Evolutionary conservation across 1,284 basidiomycete species (phyloP), one percentile per base, ranked within the genome.

Genomic region (Malassezia slooffiae): DNA sequence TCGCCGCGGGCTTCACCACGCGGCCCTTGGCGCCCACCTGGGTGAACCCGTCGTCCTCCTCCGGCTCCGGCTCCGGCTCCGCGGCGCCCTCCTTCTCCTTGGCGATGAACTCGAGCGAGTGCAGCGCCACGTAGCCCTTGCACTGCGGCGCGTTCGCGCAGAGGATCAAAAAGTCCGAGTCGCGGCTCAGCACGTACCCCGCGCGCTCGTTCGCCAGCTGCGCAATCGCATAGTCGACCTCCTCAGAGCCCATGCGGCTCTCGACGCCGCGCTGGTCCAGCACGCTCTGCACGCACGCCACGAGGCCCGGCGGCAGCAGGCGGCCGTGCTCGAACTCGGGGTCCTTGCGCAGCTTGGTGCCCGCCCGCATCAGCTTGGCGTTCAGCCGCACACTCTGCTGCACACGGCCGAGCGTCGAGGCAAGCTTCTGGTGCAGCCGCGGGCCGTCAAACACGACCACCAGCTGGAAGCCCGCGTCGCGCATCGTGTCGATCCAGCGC

Each of bases 321-420:
- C 46, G 46, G 7, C 41, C 46, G 22, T 43, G 34, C 27, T 38
- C 40, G 30, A 48, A 48, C 31, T 48, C 46, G 13, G 30, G 35
- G 22, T 48, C 46, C 4, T 24, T 34, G 11, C 46, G 46, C 34
- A 48, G 21, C 11, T 48, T 48, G n/a, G 31, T 24, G 23, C 46
- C 46, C 4, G 46, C 46, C 12, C 46, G 46, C 46, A 48, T 48
- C 9, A 48, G 46, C 35, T 43, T 48, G 11, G 35, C 40, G 29
- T 48, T 48, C 19, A 48, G 34, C 7, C 46, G 46, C 46, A 48
- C 46, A 16, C 41, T 43, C 32, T 48, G 41, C 34, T 48, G 38
- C 33, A 38, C 36, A 19, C 46, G 46, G 15, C 20, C 21, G 20
- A 48, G 36, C 30, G 41, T 26, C 30, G 46, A 16, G 15, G 33